phyloP scores from a whole-genome alignment of 495 filamentous ascomycete genomes.

The Mytilinidion resinicola region DNA sequence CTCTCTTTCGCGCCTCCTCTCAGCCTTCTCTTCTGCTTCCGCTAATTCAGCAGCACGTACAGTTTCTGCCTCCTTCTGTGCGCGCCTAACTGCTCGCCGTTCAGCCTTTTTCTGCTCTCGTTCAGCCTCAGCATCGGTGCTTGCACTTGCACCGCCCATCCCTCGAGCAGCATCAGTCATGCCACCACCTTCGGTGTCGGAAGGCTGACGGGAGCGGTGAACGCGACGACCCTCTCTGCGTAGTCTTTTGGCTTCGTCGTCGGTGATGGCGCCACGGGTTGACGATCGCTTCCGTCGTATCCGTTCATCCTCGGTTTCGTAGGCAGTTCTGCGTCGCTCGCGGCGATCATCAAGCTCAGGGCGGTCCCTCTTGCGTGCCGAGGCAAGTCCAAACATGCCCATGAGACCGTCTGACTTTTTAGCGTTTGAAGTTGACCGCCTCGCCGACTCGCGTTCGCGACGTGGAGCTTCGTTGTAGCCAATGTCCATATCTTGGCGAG shows the following conservation, averaged over 20 bases:
- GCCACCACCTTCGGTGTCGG: constrained; percentile 3
- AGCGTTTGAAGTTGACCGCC: constrained; percentile 1
- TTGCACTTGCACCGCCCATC: constrained; percentile 12
- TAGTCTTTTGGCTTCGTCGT: constrained; percentile 26
- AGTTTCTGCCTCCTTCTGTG: constrained; percentile 25
- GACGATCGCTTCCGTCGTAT: constrained; percentile 26
- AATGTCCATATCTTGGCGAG: not conserved
- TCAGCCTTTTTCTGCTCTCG: constrained; percentile 26
- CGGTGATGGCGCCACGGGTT: constrained; percentile 20
- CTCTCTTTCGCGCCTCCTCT: constrained; percentile 20
- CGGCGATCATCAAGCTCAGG: constrained; percentile 8
- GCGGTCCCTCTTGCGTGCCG: constrained; percentile 15
- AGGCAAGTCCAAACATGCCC: constrained; percentile 28
- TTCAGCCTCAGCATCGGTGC: constrained; percentile 23
- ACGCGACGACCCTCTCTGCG: constrained; percentile 24
- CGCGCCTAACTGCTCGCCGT: constrained; percentile 18
- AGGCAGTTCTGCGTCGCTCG: constrained; percentile 22
- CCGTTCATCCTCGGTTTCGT: constrained; percentile 27
- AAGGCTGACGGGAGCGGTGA: constrained; percentile 11
- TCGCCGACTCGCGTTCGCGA: not conserved
- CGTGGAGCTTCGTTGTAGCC: not conserved
- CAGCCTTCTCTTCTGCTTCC: constrained; percentile 20
- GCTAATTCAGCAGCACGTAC: constrained; percentile 16
- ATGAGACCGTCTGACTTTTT: constrained; percentile 22
- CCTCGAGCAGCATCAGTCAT: constrained; percentile 6